A percentile compares a stretch with the other conserved stretches of the same genome.
These are phyloP conservation scores for Xylaria sp. DNA, from an alignment of 2,329 filamentous ascomycete species.

Conservation along the genomic window DNA sequence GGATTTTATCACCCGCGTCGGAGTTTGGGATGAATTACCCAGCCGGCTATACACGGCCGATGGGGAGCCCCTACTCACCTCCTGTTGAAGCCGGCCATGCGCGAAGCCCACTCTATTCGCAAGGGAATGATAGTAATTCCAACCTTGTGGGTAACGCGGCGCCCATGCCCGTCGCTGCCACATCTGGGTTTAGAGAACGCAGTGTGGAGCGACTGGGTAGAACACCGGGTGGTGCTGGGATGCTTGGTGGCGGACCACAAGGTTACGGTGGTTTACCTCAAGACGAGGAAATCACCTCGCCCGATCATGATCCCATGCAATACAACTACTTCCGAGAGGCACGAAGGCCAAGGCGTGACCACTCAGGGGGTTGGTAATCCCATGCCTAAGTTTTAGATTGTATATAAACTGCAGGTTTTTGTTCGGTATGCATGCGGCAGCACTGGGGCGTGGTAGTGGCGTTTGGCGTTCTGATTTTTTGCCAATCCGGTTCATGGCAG, in stretches of 20 bases:
- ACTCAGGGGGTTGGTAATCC: conserved; percentile 25
- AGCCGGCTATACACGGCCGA: conserved; percentile 32
- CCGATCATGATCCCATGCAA: conserved; percentile 51
- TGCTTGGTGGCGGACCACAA: conserved; percentile 61
- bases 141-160: conserved; percentile 61
- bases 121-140: conserved; percentile 58
- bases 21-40: conserved; percentile 37
- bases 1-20: conserved; percentile 34
- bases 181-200: conserved; percentile 42
- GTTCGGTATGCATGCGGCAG: conserved; percentile 17
- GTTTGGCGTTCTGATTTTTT: conserved; percentile 26
- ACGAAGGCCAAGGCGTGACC: conserved; percentile 26
- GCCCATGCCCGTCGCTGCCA: conserved; percentile 51
- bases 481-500: conserved; percentile 15
- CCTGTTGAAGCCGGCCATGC: conserved; percentile 40
- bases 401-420: conserved; percentile 20
- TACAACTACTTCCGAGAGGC: conserved; percentile 62
- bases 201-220: conserved; percentile 41
- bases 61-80: conserved; percentile 37
- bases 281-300: conserved; percentile 49
- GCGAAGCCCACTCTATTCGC: conserved; percentile 56
- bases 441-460: conserved; percentile 6
- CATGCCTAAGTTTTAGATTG: not conserved
- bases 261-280: conserved; percentile 67
- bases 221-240: conserved; percentile 46